Evolutionary conservation across 208 protist genomes (phyloP).

Genomic region (Trypanosoma brucei): DNA sequence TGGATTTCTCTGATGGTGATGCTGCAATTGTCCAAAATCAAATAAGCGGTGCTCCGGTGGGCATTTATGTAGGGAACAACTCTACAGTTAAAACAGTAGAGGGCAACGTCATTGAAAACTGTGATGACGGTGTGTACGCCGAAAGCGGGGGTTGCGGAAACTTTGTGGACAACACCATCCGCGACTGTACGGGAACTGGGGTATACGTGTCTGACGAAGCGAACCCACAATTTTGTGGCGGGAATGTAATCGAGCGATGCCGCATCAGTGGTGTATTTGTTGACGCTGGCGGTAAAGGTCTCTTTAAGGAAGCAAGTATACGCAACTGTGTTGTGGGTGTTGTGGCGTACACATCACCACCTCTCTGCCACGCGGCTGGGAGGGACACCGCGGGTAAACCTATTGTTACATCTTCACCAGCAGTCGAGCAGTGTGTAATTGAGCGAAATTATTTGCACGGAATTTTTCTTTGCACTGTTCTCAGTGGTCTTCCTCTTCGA

Average conservation of each 20-base stretch:
- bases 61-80: slow-evolving; percentile 56
- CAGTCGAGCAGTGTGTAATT: slow-evolving; percentile 63
- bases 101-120: slow-evolving; percentile 63
- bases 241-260: slow-evolving; percentile 65
- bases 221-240: slow-evolving; percentile 40
- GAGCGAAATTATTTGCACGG: slow-evolving; percentile 75
- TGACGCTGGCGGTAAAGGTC: slow-evolving; percentile 52
- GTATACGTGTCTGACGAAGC: slow-evolving; percentile 58
- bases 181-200: slow-evolving; percentile 52
- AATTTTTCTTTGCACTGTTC: slow-evolving; percentile 62
- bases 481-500: slow-evolving; percentile 45
- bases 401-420: slow-evolving; percentile 38
- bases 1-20: slow-evolving; percentile 19
- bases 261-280: slow-evolving; percentile 56
- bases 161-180: slow-evolving; percentile 62
- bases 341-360: slow-evolving; percentile 53
- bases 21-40: slow-evolving; percentile 47
- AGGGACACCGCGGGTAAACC: slow-evolving; percentile 34
- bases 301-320: slow-evolving; percentile 30
- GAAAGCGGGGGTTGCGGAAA: slow-evolving; percentile 40
- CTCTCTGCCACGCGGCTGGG: slow-evolving; percentile 34
- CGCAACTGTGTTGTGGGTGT: slow-evolving; percentile 50
- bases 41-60: slow-evolving; percentile 55
- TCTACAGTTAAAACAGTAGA: slow-evolving; percentile 32
- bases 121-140: slow-evolving; percentile 61